Conservation (phyloP, 2,329 filamentous ascomycete genomes). For the Gremmenia infestans region DNA sequence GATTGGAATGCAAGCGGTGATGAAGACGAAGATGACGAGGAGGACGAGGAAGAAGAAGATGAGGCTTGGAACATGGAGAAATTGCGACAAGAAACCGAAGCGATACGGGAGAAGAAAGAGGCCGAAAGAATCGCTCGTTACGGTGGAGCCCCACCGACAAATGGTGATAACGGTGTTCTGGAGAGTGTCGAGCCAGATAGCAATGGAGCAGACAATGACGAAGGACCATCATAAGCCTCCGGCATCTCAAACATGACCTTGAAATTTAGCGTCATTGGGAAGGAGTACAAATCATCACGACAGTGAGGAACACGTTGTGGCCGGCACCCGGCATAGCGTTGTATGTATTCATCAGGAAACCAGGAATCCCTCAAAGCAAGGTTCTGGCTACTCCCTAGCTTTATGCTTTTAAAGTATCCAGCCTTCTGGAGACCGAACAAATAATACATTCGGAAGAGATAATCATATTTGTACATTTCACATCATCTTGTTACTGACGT, state of each 20-base stretch:
- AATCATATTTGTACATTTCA: background rate
- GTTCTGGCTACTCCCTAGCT: background rate
- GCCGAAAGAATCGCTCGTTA: slow-evolving; percentile 54
- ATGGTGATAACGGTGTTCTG: slow-evolving; percentile 15
- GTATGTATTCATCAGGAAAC: background rate
- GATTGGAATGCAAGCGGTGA: slow-evolving; percentile 75
- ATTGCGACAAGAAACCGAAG: slow-evolving; percentile 80
- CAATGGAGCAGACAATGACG: slow-evolving; percentile 14
- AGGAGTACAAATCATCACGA: slow-evolving; percentile 1
- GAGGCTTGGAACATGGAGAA: slow-evolving; percentile 74
- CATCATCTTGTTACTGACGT: too few species aligned
- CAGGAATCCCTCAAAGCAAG: background rate
- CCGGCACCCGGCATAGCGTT: background rate
- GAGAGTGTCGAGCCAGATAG: slow-evolving; percentile 14
- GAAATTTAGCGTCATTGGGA: slow-evolving; percentile 24
- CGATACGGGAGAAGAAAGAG: slow-evolving; percentile 67
- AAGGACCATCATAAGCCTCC: slow-evolving; percentile 20
- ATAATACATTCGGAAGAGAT: background rate
- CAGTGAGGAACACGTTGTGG: background rate
- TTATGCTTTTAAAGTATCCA: too few species aligned
- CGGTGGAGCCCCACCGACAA: slow-evolving; percentile 13
- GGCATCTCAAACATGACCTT: slow-evolving; percentile 4
- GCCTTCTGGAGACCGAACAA: background rate
- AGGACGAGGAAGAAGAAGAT: slow-evolving; percentile 36
- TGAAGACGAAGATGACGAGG: slow-evolving; percentile 41